Evolutionary conservation across 73 alveolate species (phyloP).

Genomic region (Effrenium voratum): DNA sequence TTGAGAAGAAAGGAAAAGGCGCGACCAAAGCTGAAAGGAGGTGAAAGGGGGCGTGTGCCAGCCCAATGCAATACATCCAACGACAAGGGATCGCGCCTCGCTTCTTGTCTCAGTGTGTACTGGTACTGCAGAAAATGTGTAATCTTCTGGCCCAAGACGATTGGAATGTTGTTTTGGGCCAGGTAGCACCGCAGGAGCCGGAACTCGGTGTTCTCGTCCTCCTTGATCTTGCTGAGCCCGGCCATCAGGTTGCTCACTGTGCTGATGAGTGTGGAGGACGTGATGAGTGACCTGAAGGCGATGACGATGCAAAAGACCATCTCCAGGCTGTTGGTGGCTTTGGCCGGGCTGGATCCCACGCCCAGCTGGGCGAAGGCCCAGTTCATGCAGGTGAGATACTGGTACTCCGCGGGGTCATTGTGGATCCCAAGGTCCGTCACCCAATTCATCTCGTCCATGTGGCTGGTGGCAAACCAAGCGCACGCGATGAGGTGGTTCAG

Average conservation of each 20-base stretch:
- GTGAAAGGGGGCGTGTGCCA: neutral
- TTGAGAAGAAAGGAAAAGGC: neutral
- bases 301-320: conserved; percentile 30
- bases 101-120: conserved; percentile 38
- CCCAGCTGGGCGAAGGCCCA: conserved; percentile 75
- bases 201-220: conserved; percentile 51
- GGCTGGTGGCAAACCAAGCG: conserved; percentile 49
- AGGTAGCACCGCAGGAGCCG: conserved; percentile 51
- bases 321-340: conserved; percentile 44
- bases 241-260: conserved; percentile 32
- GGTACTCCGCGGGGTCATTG: neutral
- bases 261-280: conserved; percentile 53
- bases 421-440: conserved; percentile 27
- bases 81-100: neutral
- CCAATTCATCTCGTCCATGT: conserved; percentile 8
- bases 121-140: conserved; percentile 56
- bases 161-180: conserved; percentile 53
- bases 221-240: conserved; percentile 36
- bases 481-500: conserved; percentile 83
- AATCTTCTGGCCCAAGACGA: conserved; percentile 48
- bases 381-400: conserved; percentile 45
- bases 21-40: neutral
- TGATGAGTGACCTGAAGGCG: conserved; percentile 44
- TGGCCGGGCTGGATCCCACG: conserved; percentile 42
- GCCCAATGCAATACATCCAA: neutral